phyloP scores from a whole-genome alignment of 2,329 filamentous ascomycete species.

The Penicillium sp. region DNA sequence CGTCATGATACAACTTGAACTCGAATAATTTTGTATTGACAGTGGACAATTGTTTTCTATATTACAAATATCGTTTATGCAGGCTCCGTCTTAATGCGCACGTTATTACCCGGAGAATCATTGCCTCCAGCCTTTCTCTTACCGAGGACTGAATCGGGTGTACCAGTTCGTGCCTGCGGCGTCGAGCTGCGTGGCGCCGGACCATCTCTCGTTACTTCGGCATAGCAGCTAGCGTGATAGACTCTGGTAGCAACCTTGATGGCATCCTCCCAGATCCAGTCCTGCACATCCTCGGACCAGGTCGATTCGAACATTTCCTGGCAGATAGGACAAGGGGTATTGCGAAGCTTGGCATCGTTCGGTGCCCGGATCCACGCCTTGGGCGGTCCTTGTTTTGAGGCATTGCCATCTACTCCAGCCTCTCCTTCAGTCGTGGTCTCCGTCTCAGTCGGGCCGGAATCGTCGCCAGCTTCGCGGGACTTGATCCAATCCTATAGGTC shows the following conservation, averaged over 20 bases:
- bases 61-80: slow-evolving; percentile 26
- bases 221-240: slow-evolving; percentile 88
- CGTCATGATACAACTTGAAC: slow-evolving; percentile 23
- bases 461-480: slow-evolving; percentile 78
- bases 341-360: slow-evolving; percentile 73
- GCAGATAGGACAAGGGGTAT: slow-evolving; percentile 87
- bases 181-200: slow-evolving; percentile 39
- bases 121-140: slow-evolving; percentile 72
- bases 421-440: slow-evolving; percentile 45
- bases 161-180: slow-evolving; percentile 50
- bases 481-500: slow-evolving; percentile 79
- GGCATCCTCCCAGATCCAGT: slow-evolving; percentile 96
- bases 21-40: too few relatives aligned
- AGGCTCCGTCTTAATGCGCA: slow-evolving; percentile 46
- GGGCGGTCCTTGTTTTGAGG: slow-evolving; percentile 60
- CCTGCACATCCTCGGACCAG: slow-evolving; percentile 90
- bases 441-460: slow-evolving; percentile 51
- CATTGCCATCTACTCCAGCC: slow-evolving; percentile 43
- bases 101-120: slow-evolving; percentile 42
- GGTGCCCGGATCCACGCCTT: slow-evolving; percentile 81
- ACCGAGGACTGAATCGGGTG: slow-evolving; percentile 69
- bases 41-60: neutral
- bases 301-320: slow-evolving; percentile 92
- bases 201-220: slow-evolving; percentile 74
- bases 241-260: slow-evolving; percentile 76